Evolutionary conservation across 2,329 filamentous ascomycete species (phyloP).

Genomic region (Arthroderma sp.): DNA sequence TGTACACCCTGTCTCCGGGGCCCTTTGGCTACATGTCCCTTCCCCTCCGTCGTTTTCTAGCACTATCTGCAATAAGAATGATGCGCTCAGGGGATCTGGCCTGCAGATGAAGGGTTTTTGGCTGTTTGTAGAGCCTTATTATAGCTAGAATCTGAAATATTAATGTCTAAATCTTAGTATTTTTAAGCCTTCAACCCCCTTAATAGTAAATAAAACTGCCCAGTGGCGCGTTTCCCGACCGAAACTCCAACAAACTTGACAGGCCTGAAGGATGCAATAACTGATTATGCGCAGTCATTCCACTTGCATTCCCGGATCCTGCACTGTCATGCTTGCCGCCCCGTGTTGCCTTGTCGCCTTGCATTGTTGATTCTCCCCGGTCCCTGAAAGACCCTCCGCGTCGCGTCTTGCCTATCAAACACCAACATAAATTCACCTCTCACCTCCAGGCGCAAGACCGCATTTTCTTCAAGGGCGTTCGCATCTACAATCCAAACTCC

Average conservation of each 20-base stretch:
- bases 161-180: slow-evolving; percentile 2
- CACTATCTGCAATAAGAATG: not conserved
- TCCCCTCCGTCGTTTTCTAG: not conserved
- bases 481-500: not conserved
- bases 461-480: not conserved
- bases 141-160: not conserved
- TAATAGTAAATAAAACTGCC: not conserved
- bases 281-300: not conserved
- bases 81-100: not conserved
- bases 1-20: not conserved
- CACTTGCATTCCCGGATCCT: not conserved
- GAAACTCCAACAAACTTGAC: not conserved
- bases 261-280: not conserved
- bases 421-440: not conserved
- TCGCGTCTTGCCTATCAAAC: not conserved
- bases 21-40: not conserved
- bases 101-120: not conserved
- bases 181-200: not conserved
- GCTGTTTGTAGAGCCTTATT: not conserved
- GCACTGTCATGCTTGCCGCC: not conserved
- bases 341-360: not conserved
- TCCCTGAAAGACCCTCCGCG: not conserved
- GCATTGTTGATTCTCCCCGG: not conserved
- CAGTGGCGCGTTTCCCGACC: not conserved
- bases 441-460: not conserved